Percentiles rank a stretch among this genome's conserved stretches.
Evolutionary conservation across 2,329 filamentous ascomycete species (phyloP).

Genomic region (Annulohypoxylon truncatum): DNA sequence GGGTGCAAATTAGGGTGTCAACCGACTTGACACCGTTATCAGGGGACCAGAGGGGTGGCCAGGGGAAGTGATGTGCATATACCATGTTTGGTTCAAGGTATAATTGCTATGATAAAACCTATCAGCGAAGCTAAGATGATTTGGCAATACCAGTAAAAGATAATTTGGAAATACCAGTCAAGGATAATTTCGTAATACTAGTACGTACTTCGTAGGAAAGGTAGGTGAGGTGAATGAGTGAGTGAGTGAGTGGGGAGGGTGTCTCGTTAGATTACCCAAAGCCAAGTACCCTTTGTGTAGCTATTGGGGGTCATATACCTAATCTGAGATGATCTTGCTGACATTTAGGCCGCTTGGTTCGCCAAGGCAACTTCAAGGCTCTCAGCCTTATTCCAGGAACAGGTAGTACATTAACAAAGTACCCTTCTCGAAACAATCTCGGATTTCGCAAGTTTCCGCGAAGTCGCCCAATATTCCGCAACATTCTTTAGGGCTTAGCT

Average conservation of each 20-base stretch:
- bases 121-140: conserved; percentile 14
- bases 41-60: neutral
- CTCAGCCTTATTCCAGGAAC: conserved; percentile 32
- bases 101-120: conserved; percentile 15
- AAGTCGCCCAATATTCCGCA: too few species aligned
- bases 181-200: too few species aligned
- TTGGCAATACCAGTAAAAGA: conserved; percentile 15
- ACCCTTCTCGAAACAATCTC: neutral
- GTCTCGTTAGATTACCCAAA: conserved; percentile 21
- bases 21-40: conserved; percentile 7
- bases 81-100: conserved; percentile 2
- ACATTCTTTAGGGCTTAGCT: neutral
- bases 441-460: neutral
- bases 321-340: too few species aligned
- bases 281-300: neutral
- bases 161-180: conserved; percentile 19
- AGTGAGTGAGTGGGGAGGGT: neutral
- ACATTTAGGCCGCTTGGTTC: too few species aligned
- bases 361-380: conserved; percentile 11
- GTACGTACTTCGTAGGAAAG: too few species aligned
- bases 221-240: too few species aligned
- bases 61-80: conserved; percentile 4
- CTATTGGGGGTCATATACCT: conserved; percentile 17
- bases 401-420: neutral
- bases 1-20: conserved; percentile 18